Conservation (phyloP, 2,329 filamentous ascomycete species). For the Trichoderma gracile region DNA sequence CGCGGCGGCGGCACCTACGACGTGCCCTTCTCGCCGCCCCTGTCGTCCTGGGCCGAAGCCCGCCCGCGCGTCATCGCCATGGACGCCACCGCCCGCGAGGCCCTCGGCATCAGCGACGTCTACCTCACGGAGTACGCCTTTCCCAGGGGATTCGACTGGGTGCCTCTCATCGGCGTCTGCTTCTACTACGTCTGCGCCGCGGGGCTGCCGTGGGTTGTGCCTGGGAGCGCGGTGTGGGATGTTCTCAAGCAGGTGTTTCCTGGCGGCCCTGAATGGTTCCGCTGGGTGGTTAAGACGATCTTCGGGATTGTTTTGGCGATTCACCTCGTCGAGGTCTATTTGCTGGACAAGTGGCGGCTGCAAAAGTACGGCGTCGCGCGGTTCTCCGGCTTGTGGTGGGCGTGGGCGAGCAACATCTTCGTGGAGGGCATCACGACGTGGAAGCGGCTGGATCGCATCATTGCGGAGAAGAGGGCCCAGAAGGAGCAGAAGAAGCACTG, state of each 20-base stretch:
- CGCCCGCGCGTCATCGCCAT: conserved; percentile 73
- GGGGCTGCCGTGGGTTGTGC: conserved; percentile 50
- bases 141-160: conserved; percentile 48
- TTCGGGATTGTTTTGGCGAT: conserved; percentile 60
- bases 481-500: conserved; percentile 44
- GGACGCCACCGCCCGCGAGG: conserved; percentile 56
- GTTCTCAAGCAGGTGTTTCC: conserved; percentile 55
- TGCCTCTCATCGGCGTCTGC: conserved; percentile 56
- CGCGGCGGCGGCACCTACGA: conserved; percentile 45
- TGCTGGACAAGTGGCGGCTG: conserved; percentile 52
- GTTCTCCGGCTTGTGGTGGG: conserved; percentile 52
- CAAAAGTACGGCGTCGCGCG: conserved; percentile 49
- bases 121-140: conserved; percentile 44
- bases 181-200: conserved; percentile 57
- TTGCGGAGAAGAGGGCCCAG: conserved; percentile 47
- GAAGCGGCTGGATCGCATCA: conserved; percentile 51
- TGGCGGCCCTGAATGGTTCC: conserved; percentile 58
- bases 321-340: conserved; percentile 64
- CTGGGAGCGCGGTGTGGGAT: conserved; percentile 52
- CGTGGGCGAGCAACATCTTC: conserved; percentile 55
- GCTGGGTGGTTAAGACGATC: conserved; percentile 59
- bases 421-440: conserved; percentile 57
- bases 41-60: conserved; percentile 67
- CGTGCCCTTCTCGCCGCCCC: conserved; percentile 68
- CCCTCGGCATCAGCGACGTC: conserved; percentile 58